Evolutionary conservation across 257 asterid species (phyloP).

Genomic region (Lithospermum erythrorhizon): DNA sequence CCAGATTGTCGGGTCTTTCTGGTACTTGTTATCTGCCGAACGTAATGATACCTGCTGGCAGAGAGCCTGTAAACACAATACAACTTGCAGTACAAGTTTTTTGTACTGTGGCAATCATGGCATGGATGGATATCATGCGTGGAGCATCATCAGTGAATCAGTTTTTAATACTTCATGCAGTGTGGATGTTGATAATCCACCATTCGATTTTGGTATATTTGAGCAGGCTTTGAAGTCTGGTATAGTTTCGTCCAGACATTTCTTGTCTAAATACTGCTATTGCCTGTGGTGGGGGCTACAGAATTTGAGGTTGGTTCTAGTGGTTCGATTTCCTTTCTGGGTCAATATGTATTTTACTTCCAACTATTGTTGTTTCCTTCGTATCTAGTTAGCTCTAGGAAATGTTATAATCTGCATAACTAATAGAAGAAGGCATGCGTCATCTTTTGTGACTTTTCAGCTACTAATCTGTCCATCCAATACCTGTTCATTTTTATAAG

Average conservation of each 20-base stretch:
- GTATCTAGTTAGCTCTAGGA: too few relatives aligned
- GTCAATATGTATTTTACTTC: background rate
- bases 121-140: conserved; percentile 35
- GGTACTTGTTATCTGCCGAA: conserved; percentile 93
- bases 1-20: conserved; percentile 98
- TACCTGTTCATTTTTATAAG: too few relatives aligned
- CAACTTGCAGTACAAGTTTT: conserved; percentile 41
- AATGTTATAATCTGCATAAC: too few relatives aligned
- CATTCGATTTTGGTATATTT: conserved; percentile 94
- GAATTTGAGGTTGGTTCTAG: conserved; percentile 61
- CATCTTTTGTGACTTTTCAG: too few relatives aligned
- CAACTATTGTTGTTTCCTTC: background rate
- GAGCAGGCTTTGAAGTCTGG: conserved; percentile 73
- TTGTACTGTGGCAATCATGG: conserved; percentile 79
- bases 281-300: conserved; percentile 99
- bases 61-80: conserved; percentile 50
- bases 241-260: conserved; percentile 57
- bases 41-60: conserved; percentile 97
- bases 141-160: conserved; percentile 47
- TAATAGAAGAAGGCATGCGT: too few relatives aligned
- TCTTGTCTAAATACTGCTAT: conserved; percentile 74
- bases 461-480: too few relatives aligned
- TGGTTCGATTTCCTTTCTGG: background rate
- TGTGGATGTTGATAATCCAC: conserved; percentile 41
- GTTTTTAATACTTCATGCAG: conserved; percentile 55